phyloP scores from a whole-genome alignment of 1,284 basidiomycete genomes.

The Tilletia horrida region DNA sequence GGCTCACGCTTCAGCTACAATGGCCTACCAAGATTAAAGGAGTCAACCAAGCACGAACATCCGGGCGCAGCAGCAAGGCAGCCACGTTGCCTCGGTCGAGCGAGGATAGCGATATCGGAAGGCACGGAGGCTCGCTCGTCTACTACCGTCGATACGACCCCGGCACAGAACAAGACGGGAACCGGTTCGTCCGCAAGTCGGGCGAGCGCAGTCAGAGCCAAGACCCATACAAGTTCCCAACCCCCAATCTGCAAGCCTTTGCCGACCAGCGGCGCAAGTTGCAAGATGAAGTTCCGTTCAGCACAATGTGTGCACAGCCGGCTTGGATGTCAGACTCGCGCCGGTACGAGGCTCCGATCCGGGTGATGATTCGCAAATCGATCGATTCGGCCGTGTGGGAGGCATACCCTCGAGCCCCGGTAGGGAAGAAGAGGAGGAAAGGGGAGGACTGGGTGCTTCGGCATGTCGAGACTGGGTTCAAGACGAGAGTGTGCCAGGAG shows the following conservation, averaged over 20 bases:
- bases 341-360: constrained; percentile 12
- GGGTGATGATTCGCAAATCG: not conserved
- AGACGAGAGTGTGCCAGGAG: not conserved
- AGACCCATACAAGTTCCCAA: too few species aligned
- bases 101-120: too few species aligned
- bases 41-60: not conserved
- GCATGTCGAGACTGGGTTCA: not conserved
- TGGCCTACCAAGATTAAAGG: not conserved
- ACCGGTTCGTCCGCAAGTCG: too few species aligned
- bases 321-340: not conserved
- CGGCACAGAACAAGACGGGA: too few species aligned
- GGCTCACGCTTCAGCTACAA: not conserved
- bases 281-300: not conserved
- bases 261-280: too few species aligned
- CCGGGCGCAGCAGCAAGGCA: not conserved
- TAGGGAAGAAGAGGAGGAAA: not conserved
- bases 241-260: too few species aligned
- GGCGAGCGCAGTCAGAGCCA: too few species aligned
- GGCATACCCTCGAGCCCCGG: not conserved
- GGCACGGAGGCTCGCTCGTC: too few species aligned
- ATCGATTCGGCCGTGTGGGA: constrained; percentile 4
- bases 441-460: constrained; percentile 1
- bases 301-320: not conserved
- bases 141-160: too few species aligned
- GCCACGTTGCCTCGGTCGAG: too few species aligned